Evolutionary conservation across 345 rosid species (phyloP).

Genomic region (Aquilaria yunnanensis): DNA sequence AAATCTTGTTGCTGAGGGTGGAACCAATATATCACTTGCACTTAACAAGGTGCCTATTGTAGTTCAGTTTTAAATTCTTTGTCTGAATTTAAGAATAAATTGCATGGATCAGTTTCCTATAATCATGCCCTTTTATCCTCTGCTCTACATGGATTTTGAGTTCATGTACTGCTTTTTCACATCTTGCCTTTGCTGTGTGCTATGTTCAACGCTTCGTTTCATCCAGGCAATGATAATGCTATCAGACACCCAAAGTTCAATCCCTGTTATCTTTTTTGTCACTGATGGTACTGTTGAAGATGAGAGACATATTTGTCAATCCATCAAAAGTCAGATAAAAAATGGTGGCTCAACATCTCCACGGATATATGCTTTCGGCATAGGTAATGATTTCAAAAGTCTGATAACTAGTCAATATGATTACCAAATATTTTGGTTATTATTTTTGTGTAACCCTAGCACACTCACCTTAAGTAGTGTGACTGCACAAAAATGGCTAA

Average conservation of each 20-base stretch:
- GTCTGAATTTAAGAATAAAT: background rate
- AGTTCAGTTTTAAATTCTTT: no score
- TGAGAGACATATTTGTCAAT: conserved; percentile 74
- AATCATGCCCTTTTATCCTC: no score
- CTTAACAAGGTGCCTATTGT: conserved; percentile 52
- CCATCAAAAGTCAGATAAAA: conserved; percentile 46
- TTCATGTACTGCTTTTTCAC: no score
- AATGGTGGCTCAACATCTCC: conserved; percentile 37
- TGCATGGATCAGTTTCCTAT: background rate
- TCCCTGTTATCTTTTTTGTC: conserved; percentile 76
- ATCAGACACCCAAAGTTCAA: conserved; percentile 42
- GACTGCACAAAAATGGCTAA: no score
- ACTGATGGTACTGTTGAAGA: conserved; percentile 96
- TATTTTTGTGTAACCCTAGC: no score
- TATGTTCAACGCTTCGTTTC: background rate
- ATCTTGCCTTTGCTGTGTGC: no score
- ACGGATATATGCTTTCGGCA: conserved; percentile 57
- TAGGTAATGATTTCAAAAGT: conserved; percentile 33
- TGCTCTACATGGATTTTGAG: no score
- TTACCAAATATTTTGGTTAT: no score
- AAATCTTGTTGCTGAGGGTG: conserved; percentile 53
- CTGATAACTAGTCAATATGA: no score
- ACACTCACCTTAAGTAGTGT: no score
- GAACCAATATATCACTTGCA: conserved; percentile 68
- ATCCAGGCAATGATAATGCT: conserved; percentile 90